phyloP scores from a whole-genome alignment of 192 early-diverging fungal species.

The Oehlia diaphana region DNA sequence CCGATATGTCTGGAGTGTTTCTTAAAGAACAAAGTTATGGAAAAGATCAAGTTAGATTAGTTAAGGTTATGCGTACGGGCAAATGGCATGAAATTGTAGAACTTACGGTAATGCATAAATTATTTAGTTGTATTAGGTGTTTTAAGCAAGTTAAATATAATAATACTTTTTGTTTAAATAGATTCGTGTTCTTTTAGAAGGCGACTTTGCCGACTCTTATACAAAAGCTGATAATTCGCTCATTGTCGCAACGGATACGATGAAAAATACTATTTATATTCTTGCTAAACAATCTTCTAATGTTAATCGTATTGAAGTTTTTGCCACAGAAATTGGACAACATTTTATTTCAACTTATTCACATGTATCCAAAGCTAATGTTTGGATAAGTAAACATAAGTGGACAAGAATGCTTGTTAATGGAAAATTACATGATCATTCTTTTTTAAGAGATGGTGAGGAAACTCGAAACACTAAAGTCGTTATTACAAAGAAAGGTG shows the following conservation, averaged over 20 bases:
- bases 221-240: conserved; percentile 77
- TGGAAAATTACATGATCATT: conserved; percentile 65
- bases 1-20: conserved; percentile 36
- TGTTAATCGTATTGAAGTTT: conserved; percentile 72
- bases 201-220: conserved; percentile 62
- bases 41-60: conserved; percentile 72
- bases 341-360: conserved; percentile 74
- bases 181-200: conserved; percentile 44
- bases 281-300: conserved; percentile 69
- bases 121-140: neutral
- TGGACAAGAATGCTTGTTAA: conserved; percentile 72
- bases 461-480: conserved; percentile 66
- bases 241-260: conserved; percentile 74
- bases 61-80: conserved; percentile 66
- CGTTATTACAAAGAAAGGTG: conserved; percentile 43
- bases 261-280: conserved; percentile 78
- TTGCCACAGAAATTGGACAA: conserved; percentile 65
- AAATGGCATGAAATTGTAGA: conserved; percentile 68
- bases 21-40: conserved; percentile 68
- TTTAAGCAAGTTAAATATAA: neutral
- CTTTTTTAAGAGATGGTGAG: conserved; percentile 71
- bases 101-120: conserved; percentile 50
- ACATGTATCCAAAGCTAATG: conserved; percentile 63
- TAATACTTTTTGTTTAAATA: neutral
- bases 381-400: conserved; percentile 70